Percentiles rank a stretch among this genome's conserved stretches.
Conservation (phyloP, 2,329 filamentous ascomycete species). For the Akanthomyces dipterigenus region DNA sequence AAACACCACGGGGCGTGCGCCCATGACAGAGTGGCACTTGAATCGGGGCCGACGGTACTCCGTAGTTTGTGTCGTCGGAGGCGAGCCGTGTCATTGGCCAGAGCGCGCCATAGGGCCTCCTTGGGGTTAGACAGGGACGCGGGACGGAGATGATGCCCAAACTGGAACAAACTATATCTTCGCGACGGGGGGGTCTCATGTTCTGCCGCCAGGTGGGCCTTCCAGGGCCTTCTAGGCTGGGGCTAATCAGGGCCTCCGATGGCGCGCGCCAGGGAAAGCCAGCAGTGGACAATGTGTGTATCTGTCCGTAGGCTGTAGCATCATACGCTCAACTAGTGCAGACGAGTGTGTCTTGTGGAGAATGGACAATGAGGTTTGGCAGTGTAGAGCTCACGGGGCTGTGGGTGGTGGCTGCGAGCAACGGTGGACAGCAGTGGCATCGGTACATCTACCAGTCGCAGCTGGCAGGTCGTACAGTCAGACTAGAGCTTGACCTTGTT, state of each 20-base stretch:
- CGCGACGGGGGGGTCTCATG: conserved; percentile 7
- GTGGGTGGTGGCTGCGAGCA: not conserved
- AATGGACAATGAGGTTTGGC: too few species aligned
- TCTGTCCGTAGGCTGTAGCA: too few species aligned
- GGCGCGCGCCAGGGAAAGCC: not conserved
- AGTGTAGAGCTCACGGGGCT: not conserved
- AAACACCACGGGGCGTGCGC: not conserved
- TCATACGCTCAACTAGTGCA: not conserved
- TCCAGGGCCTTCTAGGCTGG: not conserved
- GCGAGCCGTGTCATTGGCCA: not conserved
- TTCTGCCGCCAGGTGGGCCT: not conserved
- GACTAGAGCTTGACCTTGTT: too few species aligned
- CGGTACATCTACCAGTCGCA: not conserved
- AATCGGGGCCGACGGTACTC: not conserved
- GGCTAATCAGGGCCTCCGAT: not conserved
- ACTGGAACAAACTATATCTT: conserved; percentile 6
- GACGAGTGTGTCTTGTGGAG: too few species aligned
- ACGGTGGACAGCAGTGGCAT: not conserved
- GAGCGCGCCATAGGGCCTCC: conserved; percentile 1
- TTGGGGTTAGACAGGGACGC: not conserved
- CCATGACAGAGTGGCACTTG: not conserved
- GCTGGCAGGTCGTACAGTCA: not conserved
- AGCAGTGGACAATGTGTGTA: not conserved
- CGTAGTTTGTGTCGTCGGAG: not conserved
- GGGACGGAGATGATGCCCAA: conserved; percentile 12